phyloP scores from a whole-genome alignment of 352 stramenopile species.

The Phytophthora melonis region DNA sequence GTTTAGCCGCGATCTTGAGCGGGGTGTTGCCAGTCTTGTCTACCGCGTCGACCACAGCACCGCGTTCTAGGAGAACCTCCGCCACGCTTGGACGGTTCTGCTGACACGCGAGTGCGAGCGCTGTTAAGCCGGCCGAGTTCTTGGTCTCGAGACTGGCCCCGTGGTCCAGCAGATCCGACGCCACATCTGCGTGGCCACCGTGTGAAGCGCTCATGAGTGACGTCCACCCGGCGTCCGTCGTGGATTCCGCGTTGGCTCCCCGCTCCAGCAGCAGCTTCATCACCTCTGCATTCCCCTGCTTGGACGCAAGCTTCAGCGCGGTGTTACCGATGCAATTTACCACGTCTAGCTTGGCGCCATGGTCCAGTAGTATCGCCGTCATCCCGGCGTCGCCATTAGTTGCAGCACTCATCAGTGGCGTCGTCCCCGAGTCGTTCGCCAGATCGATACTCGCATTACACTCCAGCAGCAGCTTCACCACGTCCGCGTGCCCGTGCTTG shows the following conservation, averaged over 20 bases:
- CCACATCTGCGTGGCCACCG: constrained; percentile 5
- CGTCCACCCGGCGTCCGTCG: background rate
- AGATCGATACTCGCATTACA: background rate
- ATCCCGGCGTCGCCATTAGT: background rate
- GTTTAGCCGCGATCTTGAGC: constrained; percentile 2
- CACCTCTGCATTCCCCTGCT: background rate
- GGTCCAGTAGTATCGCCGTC: background rate
- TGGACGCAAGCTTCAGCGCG: background rate
- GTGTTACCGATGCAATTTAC: background rate
- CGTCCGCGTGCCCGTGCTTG: background rate
- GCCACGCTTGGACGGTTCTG: background rate
- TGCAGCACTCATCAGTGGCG: constrained; percentile 5
- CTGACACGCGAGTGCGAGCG: constrained; percentile 1
- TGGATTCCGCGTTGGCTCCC: background rate
- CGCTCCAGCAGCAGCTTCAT: background rate
- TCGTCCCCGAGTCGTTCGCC: background rate
- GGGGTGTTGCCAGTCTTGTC: constrained; percentile 9
- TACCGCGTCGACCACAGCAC: background rate
- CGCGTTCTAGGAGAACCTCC: constrained; percentile 2
- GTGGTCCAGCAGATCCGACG: constrained; percentile 9
- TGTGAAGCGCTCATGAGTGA: constrained; percentile 1
- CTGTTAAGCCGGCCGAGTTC: constrained; percentile 2
- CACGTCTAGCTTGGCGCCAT: background rate
- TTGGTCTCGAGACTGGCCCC: constrained; percentile 2
- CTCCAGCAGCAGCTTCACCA: constrained; percentile 9